phyloP scores from a whole-genome alignment of 108 stramenopile species.

The Pseudonitzschia delicatissima region DNA sequence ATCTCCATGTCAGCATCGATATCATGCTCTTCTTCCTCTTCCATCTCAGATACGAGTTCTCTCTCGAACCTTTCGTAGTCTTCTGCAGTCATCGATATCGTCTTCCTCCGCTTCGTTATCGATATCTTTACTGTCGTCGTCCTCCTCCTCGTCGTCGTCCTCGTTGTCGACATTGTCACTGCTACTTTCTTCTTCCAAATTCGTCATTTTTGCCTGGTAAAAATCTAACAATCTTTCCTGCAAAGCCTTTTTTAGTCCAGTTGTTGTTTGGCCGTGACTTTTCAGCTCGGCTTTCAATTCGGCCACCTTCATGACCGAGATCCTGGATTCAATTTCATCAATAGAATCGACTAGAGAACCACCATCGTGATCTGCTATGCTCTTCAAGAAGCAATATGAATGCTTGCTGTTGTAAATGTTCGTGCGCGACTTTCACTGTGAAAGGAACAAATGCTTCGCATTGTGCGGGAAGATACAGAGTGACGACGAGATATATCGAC shows the following conservation, averaged over 20 bases:
- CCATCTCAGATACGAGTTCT: too few relatives aligned
- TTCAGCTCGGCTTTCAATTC: background rate
- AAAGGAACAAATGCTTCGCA: background rate
- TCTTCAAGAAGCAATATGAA: too few relatives aligned
- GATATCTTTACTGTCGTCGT: background rate
- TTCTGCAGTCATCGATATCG: too few relatives aligned
- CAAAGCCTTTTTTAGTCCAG: background rate
- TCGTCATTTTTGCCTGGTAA: background rate
- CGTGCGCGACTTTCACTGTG: too few relatives aligned
- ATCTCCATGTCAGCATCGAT: too few relatives aligned
- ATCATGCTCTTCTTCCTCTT: background rate
- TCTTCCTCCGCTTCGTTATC: too few relatives aligned
- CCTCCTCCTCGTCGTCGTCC: background rate
- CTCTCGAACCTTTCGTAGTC: too few relatives aligned
- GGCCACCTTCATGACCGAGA: background rate
- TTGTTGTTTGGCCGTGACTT: background rate
- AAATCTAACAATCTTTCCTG: slow-evolving; percentile 5
- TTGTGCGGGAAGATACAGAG: too few relatives aligned
- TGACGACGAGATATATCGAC: too few relatives aligned
- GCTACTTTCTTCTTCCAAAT: background rate
- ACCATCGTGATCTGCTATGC: too few relatives aligned
- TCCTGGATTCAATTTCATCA: background rate
- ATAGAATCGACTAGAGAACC: background rate
- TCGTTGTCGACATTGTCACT: background rate
- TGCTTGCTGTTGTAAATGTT: too few relatives aligned